phyloP scores from a whole-genome alignment of 2,329 filamentous ascomycete species.

The Chaetothyriales sp. region DNA sequence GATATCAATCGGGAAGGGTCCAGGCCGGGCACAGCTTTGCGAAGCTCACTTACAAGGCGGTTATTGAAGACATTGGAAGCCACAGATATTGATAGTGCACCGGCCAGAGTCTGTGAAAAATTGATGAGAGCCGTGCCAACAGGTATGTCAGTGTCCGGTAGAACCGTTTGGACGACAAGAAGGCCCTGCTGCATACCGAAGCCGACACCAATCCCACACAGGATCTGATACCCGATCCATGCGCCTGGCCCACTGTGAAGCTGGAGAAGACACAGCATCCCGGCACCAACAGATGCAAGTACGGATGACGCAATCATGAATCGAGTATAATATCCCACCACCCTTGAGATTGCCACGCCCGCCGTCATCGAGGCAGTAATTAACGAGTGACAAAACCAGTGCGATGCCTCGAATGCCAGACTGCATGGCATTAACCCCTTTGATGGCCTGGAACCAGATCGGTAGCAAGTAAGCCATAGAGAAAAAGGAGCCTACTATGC shows the following conservation, averaged over 20 bases:
- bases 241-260: too few species aligned
- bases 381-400: too few species aligned
- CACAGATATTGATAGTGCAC: conserved; percentile 15
- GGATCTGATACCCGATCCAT: conserved; percentile 24
- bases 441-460: conserved; percentile 35
- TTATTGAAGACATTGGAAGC: conserved; percentile 18
- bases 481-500: too few species aligned
- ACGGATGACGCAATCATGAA: not conserved
- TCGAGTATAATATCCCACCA: not conserved
- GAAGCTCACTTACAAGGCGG: conserved; percentile 3
- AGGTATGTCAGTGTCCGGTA: conserved; percentile 19
- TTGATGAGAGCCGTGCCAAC: conserved; percentile 16
- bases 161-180: conserved; percentile 18
- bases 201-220: conserved; percentile 22
- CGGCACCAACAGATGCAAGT: too few species aligned
- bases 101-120: conserved; percentile 15
- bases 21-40: too few species aligned
- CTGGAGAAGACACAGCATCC: too few species aligned
- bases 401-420: conserved; percentile 19
- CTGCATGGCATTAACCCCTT: conserved; percentile 21
- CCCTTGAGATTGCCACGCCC: too few species aligned
- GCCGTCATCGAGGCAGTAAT: too few species aligned
- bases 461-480: conserved; percentile 20
- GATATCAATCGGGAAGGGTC: too few species aligned
- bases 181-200: conserved; percentile 19